Evolutionary conservation across 805 yeast genomes (phyloP).

Genomic region (Saccharomyces kudriavzevii): DNA sequence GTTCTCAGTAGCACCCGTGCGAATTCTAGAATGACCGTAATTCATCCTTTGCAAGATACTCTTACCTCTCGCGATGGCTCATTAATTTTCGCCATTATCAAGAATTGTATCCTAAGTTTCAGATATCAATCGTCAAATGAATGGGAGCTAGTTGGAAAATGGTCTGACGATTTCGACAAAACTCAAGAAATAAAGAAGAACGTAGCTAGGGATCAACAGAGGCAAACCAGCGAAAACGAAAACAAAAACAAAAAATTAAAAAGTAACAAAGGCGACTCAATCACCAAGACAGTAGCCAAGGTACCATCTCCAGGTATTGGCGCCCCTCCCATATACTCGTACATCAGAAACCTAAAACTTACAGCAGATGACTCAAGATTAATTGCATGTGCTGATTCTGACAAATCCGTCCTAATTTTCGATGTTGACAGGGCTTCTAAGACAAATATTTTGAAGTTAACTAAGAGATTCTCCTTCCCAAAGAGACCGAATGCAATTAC

Average conservation of each 20-base stretch:
- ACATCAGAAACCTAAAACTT: conserved; percentile 55
- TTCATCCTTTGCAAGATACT: conserved; percentile 64
- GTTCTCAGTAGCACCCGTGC: neutral
- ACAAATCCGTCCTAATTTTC: conserved; percentile 69
- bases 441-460: conserved; percentile 38
- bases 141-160: conserved; percentile 40
- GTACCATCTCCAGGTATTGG: conserved; percentile 59
- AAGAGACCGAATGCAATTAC: conserved; percentile 88
- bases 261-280: conserved; percentile 34
- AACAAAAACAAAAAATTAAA: conserved; percentile 31
- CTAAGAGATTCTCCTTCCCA: conserved; percentile 72
- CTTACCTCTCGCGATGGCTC: conserved; percentile 38
- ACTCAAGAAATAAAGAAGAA: conserved; percentile 37
- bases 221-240: conserved; percentile 23
- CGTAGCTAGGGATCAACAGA: conserved; percentile 35
- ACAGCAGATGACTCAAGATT: conserved; percentile 46
- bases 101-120: conserved; percentile 52
- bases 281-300: conserved; percentile 48
- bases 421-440: conserved; percentile 26
- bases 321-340: conserved; percentile 58
- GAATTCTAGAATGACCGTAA: conserved; percentile 30
- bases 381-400: conserved; percentile 70
- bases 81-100: conserved; percentile 47
- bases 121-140: conserved; percentile 16
- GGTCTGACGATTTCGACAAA: conserved; percentile 55